Conservation (phyloP, 2,329 filamentous ascomycete species). For the Microsporum ferrugineum region DNA sequence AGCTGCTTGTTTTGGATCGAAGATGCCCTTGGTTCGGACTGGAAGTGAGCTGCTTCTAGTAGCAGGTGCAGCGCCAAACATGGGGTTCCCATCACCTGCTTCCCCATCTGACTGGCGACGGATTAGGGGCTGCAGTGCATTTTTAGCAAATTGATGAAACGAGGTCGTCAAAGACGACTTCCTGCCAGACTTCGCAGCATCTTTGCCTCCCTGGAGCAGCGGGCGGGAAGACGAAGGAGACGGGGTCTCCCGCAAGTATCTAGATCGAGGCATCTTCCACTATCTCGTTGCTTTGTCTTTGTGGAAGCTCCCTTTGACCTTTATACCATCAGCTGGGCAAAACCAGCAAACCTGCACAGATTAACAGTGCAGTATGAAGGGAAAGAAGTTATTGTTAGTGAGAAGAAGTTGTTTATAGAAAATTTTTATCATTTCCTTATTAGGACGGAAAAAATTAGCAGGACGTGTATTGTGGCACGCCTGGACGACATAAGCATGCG, state of each 20-base stretch:
- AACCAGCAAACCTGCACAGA: not conserved
- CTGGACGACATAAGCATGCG: not conserved
- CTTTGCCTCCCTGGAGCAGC: not conserved
- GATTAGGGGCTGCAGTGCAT: constrained; percentile 13
- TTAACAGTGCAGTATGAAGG: not conserved
- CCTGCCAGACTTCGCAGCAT: constrained; percentile 9
- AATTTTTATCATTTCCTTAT: not conserved
- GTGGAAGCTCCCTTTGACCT: not conserved
- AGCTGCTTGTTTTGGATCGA: not conserved
- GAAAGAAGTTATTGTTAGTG: not conserved
- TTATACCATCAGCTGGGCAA: not conserved
- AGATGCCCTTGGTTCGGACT: not conserved
- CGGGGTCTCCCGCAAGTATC: not conserved
- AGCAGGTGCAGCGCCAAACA: not conserved
- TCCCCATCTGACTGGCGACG: constrained; percentile 7
- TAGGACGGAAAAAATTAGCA: not conserved
- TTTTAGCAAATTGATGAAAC: constrained; percentile 16
- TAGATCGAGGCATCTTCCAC: not conserved
- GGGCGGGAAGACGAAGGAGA: not conserved
- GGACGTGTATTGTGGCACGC: constrained; percentile 1
- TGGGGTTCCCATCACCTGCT: not conserved
- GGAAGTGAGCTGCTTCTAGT: constrained; percentile 1
- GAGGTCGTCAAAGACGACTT: constrained; percentile 14
- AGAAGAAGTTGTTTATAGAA: not conserved
- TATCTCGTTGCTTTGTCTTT: not conserved